A percentile compares a stretch with the other conserved stretches of the same genome.
Evolutionary conservation across 805 yeast species (phyloP).

Genomic region (Zygoascus biomembranicola): DNA sequence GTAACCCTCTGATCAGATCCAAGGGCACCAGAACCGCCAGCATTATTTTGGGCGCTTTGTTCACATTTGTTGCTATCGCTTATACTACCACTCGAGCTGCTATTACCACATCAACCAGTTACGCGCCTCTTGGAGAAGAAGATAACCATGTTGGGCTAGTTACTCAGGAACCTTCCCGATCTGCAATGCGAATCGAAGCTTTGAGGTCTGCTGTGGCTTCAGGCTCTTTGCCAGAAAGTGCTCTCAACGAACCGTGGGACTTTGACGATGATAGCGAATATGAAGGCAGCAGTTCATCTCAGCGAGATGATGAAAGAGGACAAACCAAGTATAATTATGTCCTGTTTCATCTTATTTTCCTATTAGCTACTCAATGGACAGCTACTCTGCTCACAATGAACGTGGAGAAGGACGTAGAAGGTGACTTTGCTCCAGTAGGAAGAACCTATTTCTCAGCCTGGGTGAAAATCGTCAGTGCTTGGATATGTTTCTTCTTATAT

Average conservation of each 20-base stretch:
- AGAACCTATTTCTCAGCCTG: slow-evolving; percentile 91
- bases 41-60: slow-evolving; percentile 80
- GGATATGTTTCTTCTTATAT: slow-evolving; percentile 82
- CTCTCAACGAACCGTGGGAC: slow-evolving; percentile 67
- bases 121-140: slow-evolving; percentile 37
- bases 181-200: slow-evolving; percentile 78
- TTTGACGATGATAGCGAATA: slow-evolving; percentile 33
- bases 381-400: slow-evolving; percentile 90
- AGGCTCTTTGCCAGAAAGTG: slow-evolving; percentile 91
- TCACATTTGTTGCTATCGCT: slow-evolving; percentile 91
- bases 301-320: slow-evolving; percentile 49
- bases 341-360: slow-evolving; percentile 82
- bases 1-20: slow-evolving; percentile 88
- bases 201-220: slow-evolving; percentile 91
- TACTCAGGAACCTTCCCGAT: slow-evolving; percentile 48
- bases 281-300: slow-evolving; percentile 28
- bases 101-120: slow-evolving; percentile 55
- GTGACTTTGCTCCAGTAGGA: slow-evolving; percentile 94
- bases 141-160: slow-evolving; percentile 28
- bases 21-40: slow-evolving; percentile 85
- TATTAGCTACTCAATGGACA: slow-evolving; percentile 93
- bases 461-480: slow-evolving; percentile 87
- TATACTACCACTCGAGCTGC: slow-evolving; percentile 98
- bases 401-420: slow-evolving; percentile 73
- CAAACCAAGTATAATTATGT: slow-evolving; percentile 77